phyloP scores from a whole-genome alignment of 768 basidiomycete species.

The Mycena maculata region DNA sequence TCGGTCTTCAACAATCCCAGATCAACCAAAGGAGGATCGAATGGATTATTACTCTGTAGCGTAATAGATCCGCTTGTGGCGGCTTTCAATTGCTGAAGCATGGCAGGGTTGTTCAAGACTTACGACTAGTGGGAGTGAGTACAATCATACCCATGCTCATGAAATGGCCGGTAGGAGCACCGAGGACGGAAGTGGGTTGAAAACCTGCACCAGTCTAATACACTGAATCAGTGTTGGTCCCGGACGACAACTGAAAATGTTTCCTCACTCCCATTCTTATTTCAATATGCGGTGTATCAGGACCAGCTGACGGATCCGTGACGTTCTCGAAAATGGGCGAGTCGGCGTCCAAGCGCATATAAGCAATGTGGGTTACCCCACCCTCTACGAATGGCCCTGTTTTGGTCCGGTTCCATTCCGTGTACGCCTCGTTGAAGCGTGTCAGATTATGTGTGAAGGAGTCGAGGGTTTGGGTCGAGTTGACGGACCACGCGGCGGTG shows the following conservation, averaged over 20 bases:
- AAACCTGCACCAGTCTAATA: background rate
- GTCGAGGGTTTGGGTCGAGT: constrained; percentile 1
- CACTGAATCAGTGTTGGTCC: background rate
- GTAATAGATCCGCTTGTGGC: constrained; percentile 37
- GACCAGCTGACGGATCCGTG: constrained; percentile 48
- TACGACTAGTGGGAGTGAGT: constrained; percentile 36
- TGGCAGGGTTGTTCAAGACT: constrained; percentile 2
- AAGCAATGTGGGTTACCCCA: constrained; percentile 40
- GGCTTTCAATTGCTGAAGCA: background rate
- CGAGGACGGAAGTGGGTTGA: too few relatives aligned
- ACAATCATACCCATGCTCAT: background rate
- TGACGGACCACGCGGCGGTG: constrained; percentile 5
- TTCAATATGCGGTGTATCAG: constrained; percentile 49
- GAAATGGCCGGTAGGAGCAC: background rate
- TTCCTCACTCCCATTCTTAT: constrained; percentile 43
- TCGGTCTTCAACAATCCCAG: constrained; percentile 50
- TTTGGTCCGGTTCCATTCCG: constrained; percentile 35
- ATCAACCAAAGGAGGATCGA: constrained; percentile 57
- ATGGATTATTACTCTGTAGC: constrained; percentile 52
- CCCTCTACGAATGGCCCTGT: constrained; percentile 43
- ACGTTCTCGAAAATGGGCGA: constrained; percentile 35
- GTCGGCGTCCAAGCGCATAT: constrained; percentile 40
- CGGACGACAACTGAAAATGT: background rate
- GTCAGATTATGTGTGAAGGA: constrained; percentile 8
- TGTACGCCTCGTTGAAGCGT: constrained; percentile 14